These are phyloP conservation scores for Lagenidium sp. DNA, from an alignment of 352 stramenopile genomes.

Conservation along the genomic window DNA sequence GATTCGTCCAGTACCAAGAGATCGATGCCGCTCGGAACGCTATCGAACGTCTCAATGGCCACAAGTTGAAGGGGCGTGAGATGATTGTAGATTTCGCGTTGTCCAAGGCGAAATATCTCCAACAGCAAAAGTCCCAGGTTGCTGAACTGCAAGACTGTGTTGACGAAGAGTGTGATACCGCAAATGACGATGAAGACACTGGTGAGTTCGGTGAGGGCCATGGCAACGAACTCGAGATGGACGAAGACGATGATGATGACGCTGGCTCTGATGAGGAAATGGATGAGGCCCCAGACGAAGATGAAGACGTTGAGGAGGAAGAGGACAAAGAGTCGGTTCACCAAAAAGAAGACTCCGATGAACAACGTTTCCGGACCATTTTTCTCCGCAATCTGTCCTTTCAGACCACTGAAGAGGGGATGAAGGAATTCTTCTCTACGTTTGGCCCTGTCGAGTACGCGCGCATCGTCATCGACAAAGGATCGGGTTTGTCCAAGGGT, in stretches of 20 bases:
- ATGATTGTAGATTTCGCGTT: constrained; percentile 85
- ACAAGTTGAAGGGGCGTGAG: constrained; percentile 72
- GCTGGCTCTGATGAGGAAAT: constrained; percentile 13
- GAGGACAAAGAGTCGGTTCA: constrained; percentile 9
- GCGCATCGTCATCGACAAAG: constrained; percentile 69
- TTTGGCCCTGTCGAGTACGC: constrained; percentile 78
- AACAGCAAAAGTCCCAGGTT: constrained; percentile 40
- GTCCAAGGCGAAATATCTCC: constrained; percentile 68
- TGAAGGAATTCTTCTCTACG: constrained; percentile 61
- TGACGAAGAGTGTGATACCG: constrained; percentile 19
- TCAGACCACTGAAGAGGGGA: constrained; percentile 59
- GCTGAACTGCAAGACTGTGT: constrained; percentile 24
- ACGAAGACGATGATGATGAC: constrained; percentile 20
- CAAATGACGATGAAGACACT: constrained; percentile 23
- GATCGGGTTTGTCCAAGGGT: constrained; percentile 72
- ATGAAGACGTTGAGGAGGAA: constrained; percentile 22
- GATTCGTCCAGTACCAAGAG: constrained; percentile 77
- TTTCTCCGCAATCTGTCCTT: constrained; percentile 85
- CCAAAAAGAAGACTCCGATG: constrained; percentile 44
- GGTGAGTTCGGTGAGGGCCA: constrained; percentile 20
- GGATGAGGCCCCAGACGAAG: constrained; percentile 12
- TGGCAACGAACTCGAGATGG: constrained; percentile 30
- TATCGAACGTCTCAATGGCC: constrained; percentile 68
- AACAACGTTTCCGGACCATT: constrained; percentile 70
- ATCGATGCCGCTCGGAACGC: constrained; percentile 42